phyloP scores from a whole-genome alignment of 1,284 basidiomycete genomes.

The Marasmius fiardii region DNA sequence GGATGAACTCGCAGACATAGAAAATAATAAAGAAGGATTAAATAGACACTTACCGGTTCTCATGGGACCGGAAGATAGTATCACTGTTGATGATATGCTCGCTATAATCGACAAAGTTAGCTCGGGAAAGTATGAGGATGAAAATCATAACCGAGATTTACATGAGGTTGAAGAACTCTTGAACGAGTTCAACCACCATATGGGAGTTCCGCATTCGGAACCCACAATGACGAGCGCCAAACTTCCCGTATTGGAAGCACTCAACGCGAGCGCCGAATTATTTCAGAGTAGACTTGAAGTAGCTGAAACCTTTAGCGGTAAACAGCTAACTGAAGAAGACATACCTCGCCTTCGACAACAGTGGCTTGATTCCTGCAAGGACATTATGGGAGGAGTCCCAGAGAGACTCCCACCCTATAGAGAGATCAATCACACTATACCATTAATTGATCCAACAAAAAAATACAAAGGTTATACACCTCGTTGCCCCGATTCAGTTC shows the following conservation, averaged over 20 bases:
- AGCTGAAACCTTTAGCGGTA: neutral
- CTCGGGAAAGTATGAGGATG: neutral
- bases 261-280: neutral
- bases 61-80: neutral
- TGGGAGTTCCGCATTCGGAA: neutral
- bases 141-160: neutral
- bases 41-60: neutral
- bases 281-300: neutral
- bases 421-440: neutral
- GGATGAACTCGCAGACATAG: neutral
- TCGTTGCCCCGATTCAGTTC: neutral
- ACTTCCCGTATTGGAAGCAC: neutral
- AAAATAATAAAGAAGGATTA: neutral
- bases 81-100: neutral
- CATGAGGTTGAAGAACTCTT: neutral
- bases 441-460: neutral
- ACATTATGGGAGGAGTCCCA: neutral
- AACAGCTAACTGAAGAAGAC: neutral
- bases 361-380: neutral
- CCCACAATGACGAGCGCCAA: neutral
- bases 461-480: neutral
- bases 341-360: neutral
- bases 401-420: neutral
- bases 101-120: neutral
- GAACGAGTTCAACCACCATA: neutral